Base-by-base conservation (phyloP, 1,284 basidiomycete genomes). In the Rhodotorula sp. region DNA sequence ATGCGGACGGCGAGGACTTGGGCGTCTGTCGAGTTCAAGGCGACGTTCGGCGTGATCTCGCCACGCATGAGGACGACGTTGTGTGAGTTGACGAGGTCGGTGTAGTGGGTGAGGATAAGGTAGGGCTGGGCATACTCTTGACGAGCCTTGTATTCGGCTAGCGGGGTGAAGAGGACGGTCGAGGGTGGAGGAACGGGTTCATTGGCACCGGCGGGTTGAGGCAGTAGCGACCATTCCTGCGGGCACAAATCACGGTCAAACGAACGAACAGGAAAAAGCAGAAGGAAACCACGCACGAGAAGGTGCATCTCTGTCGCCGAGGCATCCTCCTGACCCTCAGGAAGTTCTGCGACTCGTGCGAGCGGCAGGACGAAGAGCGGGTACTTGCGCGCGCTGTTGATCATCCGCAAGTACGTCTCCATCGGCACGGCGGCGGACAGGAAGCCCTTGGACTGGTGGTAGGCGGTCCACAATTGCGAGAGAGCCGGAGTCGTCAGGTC, bases 141-240 rank as follows among this genome's bases (percentile, higher is more conserved):
- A 44, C 90, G 87, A 67, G 88, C 83, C 81, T 98, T 96, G 86
- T 93, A 99, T 82, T 98, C 95, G 75, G 91, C 89, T 60, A 98
- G 84, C 7, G 95, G 91, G 0, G 95, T 95, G 82, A 96, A 96
- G 62, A 99, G 85, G 52, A 95, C 84, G 1, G 92, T 82, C 2
- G 82, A 80, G 3, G 79, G 81, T 6, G 71, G 61, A 34, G 78
- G 78, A 37, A 77, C 73, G n/a, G 72, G 71, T 40, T 64, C 67
- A 54, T 58, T 46, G 30, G 51, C 60, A 46, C 63, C 50, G 83
- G 15, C 80, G 81, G 68, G 83, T 82, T 18, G 87, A 84, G 76
- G 87, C 85, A 72, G 73, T 61, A 74, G 46, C 7, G 75, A 68
- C 77, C 77, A 78, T 75, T 78, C 70, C 76, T 77, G 61, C 37